Conservation (phyloP, 78 protist genomes). For the Polysphondylium violaceum region DNA sequence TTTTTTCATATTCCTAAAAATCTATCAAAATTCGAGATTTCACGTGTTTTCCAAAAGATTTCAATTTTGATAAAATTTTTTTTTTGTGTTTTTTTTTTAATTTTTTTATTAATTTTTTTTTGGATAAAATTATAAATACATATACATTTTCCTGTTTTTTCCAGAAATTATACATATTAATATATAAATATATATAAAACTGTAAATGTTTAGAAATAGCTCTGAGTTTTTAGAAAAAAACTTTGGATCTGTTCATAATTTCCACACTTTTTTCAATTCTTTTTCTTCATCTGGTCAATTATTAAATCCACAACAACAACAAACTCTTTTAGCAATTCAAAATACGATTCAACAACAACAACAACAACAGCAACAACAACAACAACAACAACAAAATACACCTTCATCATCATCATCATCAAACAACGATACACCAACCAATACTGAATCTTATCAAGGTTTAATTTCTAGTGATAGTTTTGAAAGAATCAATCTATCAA, state of each 20-base stretch:
- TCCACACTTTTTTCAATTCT: constrained; percentile 9
- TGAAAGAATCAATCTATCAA: not conserved
- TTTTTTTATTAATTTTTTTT: not conserved
- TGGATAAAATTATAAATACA: not conserved
- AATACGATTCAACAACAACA: not conserved
- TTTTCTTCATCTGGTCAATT: constrained; percentile 7
- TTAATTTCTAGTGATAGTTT: not conserved
- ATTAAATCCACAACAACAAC: not conserved
- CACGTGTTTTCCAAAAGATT: not conserved
- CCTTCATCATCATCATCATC: not conserved
- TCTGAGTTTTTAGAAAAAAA: constrained; percentile 9
- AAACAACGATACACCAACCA: not conserved
- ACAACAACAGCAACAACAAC: not conserved
- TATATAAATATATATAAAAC: not conserved
- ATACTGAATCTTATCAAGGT: not conserved
- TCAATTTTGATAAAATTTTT: no score
- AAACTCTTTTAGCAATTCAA: not conserved
- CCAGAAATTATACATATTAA: no score
- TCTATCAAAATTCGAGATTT: no score
- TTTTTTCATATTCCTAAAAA: no score
- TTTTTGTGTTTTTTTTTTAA: not conserved
- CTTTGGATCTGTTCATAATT: not conserved
- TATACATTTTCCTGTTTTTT: no score
- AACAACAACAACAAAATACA: not conserved
- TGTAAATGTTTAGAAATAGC: constrained; percentile 1